Conservation (phyloP, 208 protist genomes). For the Acanthamoeba royreba region DNA sequence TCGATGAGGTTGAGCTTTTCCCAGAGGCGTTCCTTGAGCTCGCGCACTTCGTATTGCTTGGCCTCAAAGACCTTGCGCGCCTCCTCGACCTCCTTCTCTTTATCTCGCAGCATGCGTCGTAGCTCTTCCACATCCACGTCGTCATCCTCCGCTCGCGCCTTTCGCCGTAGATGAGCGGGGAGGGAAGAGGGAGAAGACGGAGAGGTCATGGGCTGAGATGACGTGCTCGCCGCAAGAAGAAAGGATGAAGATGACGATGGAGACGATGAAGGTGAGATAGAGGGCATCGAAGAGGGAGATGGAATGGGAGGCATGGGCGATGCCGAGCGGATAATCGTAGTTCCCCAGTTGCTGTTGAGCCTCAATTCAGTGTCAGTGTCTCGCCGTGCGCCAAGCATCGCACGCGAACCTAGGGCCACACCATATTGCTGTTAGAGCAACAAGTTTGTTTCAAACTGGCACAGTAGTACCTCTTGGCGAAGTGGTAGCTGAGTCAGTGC, state of each 20-base stretch:
- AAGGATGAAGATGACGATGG: neutral
- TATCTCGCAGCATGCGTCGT: neutral
- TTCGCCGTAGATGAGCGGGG: neutral
- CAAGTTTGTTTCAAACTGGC: too few relatives aligned
- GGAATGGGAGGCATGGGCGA: too few relatives aligned
- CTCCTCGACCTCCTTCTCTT: slow-evolving; percentile 20
- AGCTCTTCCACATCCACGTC: neutral
- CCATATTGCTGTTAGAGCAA: too few relatives aligned
- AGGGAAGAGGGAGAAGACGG: neutral
- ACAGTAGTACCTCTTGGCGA: too few relatives aligned
- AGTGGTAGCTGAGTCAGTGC: too few relatives aligned
- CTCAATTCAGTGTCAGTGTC: too few relatives aligned
- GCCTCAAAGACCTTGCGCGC: neutral
- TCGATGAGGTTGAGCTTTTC: slow-evolving; percentile 36
- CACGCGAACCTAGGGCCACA: too few relatives aligned
- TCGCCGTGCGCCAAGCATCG: too few relatives aligned
- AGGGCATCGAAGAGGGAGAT: neutral
- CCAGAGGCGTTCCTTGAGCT: slow-evolving; percentile 28
- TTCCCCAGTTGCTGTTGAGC: too few relatives aligned
- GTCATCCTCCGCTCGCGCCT: neutral
- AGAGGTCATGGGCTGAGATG: neutral
- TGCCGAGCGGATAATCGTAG: too few relatives aligned
- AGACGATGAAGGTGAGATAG: neutral
- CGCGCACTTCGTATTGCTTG: slow-evolving; percentile 28
- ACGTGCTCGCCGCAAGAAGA: neutral